Evolutionary conservation across 2,329 filamentous ascomycete species (phyloP).

Genomic region (Alternaria arbusti): DNA sequence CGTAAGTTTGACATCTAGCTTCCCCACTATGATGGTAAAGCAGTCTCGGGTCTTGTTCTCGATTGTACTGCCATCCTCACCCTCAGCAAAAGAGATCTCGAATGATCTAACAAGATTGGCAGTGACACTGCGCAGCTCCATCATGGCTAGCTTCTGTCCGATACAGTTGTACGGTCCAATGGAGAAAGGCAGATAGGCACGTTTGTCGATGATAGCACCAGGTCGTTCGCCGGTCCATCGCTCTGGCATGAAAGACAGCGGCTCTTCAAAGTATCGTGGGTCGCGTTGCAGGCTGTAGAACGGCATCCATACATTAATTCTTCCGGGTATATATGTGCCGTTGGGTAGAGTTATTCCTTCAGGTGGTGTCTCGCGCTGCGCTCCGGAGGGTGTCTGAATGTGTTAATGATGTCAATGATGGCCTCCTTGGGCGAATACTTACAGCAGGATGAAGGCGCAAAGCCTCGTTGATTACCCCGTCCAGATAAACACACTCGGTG

Average conservation of each 20-base stretch:
- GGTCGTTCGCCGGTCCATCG: constrained; percentile 38
- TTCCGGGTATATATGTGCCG: constrained; percentile 40
- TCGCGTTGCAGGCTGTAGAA: constrained; percentile 40
- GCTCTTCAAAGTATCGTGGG: constrained; percentile 31
- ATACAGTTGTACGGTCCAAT: constrained; percentile 73
- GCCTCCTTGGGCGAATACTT: neutral
- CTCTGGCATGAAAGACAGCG: constrained; percentile 37
- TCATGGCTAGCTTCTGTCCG: constrained; percentile 70
- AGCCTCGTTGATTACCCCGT: constrained; percentile 41
- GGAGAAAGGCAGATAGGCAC: constrained; percentile 75
- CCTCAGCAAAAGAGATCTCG: constrained; percentile 55
- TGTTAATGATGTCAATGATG: neutral
- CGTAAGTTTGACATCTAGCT: constrained; percentile 32
- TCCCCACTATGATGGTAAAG: constrained; percentile 40
- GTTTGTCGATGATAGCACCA: constrained; percentile 33
- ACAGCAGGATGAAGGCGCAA: constrained; percentile 41
- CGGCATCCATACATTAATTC: constrained; percentile 38
- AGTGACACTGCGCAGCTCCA: constrained; percentile 67
- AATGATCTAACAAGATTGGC: constrained; percentile 67
- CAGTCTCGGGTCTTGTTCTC: constrained; percentile 32
- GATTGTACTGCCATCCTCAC: constrained; percentile 29
- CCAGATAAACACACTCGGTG: constrained; percentile 32
- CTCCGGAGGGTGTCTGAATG: constrained; percentile 34
- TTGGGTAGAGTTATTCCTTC: constrained; percentile 41
- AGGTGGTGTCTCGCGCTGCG: constrained; percentile 42